Conservation (phyloP, 2,329 filamentous ascomycete genomes). For the Aspergillus ruber region DNA sequence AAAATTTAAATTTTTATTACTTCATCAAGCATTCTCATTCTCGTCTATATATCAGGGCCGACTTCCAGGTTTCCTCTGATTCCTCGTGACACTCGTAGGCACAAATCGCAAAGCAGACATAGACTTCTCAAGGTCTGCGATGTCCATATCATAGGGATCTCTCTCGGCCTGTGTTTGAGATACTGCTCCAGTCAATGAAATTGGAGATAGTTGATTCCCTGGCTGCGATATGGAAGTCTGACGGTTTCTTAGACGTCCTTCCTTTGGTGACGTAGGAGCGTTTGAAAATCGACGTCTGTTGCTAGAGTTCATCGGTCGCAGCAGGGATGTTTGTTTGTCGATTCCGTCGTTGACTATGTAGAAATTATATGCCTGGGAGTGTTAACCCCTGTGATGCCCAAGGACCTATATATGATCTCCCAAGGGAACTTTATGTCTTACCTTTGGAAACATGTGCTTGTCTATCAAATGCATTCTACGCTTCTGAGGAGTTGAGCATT, state of each 20-base stretch:
- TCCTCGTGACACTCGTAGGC: conserved; percentile 34
- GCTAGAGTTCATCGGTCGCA: conserved; percentile 42
- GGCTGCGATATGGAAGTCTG: conserved; percentile 16
- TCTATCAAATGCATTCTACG: conserved; percentile 83
- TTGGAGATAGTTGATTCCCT: neutral
- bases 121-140: conserved; percentile 35
- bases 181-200: neutral
- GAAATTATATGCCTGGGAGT: conserved; percentile 68
- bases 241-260: conserved; percentile 27
- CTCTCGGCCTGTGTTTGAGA: neutral
- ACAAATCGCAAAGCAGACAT: conserved; percentile 42
- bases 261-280: conserved; percentile 24
- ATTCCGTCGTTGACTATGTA: conserved; percentile 83
- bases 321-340: conserved; percentile 72
- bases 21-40: conserved; percentile 5
- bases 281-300: conserved; percentile 30
- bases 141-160: conserved; percentile 20
- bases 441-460: conserved; percentile 82
- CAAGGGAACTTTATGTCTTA: conserved; percentile 15
- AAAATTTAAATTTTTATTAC: neutral
- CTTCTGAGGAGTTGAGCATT: conserved; percentile 78
- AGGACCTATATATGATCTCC: no score
- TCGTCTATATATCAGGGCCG: conserved; percentile 7
- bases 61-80: conserved; percentile 15
- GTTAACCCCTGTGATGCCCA: neutral